Evolutionary conservation across 306 rosid genomes (phyloP).

Genomic region (Heteromeles arbutifolia): DNA sequence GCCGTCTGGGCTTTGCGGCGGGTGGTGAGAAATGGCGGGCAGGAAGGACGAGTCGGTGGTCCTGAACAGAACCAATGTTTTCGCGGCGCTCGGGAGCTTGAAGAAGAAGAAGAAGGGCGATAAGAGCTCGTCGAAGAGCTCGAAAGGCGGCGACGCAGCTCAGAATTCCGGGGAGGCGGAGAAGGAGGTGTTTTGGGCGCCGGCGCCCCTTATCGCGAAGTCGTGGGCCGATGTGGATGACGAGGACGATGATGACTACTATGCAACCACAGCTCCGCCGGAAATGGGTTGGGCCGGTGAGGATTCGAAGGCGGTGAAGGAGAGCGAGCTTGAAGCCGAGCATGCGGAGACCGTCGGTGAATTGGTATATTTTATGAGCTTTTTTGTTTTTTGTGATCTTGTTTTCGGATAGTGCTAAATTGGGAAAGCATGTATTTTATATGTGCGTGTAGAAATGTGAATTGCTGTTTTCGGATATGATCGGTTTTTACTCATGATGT

Average conservation of each 20-base stretch:
- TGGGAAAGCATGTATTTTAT: not conserved
- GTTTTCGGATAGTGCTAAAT: not conserved
- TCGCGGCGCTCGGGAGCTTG: constrained; percentile 67
- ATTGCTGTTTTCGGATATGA: not conserved
- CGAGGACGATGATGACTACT: constrained; percentile 68
- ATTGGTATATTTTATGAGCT: not conserved
- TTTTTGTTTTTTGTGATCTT: not conserved
- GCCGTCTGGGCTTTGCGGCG: not conserved
- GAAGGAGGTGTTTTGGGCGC: constrained; percentile 57
- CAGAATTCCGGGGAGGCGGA: constrained; percentile 13
- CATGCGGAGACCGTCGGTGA: constrained; percentile 25
- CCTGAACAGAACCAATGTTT: constrained; percentile 53
- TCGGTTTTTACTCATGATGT: not conserved
- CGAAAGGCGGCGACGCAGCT: constrained; percentile 1
- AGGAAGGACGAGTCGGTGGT: constrained; percentile 46
- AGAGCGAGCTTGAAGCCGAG: constrained; percentile 17
- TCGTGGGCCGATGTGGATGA: constrained; percentile 79
- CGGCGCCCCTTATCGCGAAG: constrained; percentile 47
- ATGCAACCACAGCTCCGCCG: constrained; percentile 57
- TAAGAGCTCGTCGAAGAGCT: constrained; percentile 13
- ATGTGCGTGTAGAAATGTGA: not conserved
- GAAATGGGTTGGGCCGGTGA: constrained; percentile 38
- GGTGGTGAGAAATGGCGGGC: constrained; percentile 44
- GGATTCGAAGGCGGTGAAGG: constrained; percentile 15
- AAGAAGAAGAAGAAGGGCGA: constrained; percentile 73